Percentiles rank a stretch among this genome's conserved stretches.
phyloP scores from a whole-genome alignment of 768 basidiomycete genomes.

The Tephrocybe sp. region DNA sequence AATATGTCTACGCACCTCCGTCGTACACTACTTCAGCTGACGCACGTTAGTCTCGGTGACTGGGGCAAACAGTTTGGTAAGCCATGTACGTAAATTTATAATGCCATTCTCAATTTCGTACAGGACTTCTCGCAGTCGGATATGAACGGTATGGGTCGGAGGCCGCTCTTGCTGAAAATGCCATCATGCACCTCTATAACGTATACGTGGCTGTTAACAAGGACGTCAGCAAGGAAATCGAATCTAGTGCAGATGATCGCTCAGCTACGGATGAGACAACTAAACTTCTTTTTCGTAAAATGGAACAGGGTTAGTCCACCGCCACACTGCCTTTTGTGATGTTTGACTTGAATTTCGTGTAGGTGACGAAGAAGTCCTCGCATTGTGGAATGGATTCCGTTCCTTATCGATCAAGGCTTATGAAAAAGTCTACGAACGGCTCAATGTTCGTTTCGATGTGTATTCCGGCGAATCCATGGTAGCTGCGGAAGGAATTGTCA shows the following conservation, averaged over 20 bases:
- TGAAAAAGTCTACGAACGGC: constrained; percentile 76
- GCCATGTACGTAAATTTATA: too few relatives aligned
- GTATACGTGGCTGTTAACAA: constrained; percentile 92
- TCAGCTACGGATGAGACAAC: constrained; percentile 91
- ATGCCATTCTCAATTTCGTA: too few relatives aligned
- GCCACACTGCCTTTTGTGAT: too few relatives aligned
- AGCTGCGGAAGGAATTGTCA: constrained; percentile 64
- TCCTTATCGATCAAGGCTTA: constrained; percentile 88
- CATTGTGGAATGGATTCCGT: constrained; percentile 91
- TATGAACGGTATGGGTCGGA: constrained; percentile 89
- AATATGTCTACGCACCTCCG: too few relatives aligned
- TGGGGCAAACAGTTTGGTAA: too few relatives aligned
- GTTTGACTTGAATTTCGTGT: neutral
- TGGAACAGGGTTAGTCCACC: constrained; percentile 8
- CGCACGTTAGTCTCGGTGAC: too few relatives aligned
- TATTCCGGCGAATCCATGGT: constrained; percentile 90
- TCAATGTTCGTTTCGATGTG: constrained; percentile 89
- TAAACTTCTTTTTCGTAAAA: constrained; percentile 6
- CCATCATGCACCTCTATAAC: constrained; percentile 91
- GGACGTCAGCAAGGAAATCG: constrained; percentile 73
- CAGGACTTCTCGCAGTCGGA: constrained; percentile 85
- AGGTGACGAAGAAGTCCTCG: constrained; percentile 79
- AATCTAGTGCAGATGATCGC: constrained; percentile 40
- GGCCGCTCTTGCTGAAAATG: constrained; percentile 76
- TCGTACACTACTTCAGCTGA: too few relatives aligned